These are phyloP conservation scores for Zymoseptoria passerinii DNA, from an alignment of 2,329 filamentous ascomycete genomes.

Conservation along the genomic window DNA sequence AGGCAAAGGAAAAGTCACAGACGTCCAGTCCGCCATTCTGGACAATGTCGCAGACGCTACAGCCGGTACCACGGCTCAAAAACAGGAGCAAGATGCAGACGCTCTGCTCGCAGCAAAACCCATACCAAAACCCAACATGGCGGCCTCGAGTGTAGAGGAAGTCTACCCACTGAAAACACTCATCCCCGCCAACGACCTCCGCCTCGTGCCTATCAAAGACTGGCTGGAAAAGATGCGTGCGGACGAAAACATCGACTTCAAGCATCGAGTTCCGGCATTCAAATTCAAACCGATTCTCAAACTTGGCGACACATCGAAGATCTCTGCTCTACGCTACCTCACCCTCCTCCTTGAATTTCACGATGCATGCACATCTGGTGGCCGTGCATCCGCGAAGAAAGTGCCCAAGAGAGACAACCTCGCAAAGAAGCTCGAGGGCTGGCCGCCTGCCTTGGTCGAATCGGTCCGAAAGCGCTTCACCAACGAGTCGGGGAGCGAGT, in stretches of 20 bases:
- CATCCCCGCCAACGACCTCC: conserved; percentile 60
- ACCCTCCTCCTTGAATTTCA: conserved; percentile 42
- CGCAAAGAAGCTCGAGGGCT: conserved; percentile 44
- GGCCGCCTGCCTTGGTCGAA: conserved; percentile 56
- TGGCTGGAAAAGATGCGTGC: conserved; percentile 63
- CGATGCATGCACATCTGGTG: conserved; percentile 29
- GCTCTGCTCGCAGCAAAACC: conserved; percentile 61
- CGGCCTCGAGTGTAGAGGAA: conserved; percentile 59
- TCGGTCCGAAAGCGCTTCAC: conserved; percentile 63
- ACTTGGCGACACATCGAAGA: conserved; percentile 38
- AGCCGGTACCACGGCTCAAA: conserved; percentile 54
- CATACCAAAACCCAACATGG: conserved; percentile 60
- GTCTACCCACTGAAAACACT: conserved; percentile 62
- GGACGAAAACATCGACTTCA: conserved; percentile 48
- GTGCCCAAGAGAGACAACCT: conserved; percentile 58
- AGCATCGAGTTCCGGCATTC: conserved; percentile 57
- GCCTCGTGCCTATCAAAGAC: conserved; percentile 59
- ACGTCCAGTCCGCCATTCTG: conserved; percentile 53
- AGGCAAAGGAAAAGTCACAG: conserved; percentile 44
- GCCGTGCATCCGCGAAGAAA: conserved; percentile 32
- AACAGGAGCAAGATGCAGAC: conserved; percentile 56
- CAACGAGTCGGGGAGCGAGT: conserved; percentile 45
- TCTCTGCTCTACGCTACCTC: conserved; percentile 44
- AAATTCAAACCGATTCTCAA: conserved; percentile 53
- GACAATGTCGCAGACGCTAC: conserved; percentile 54